phyloP scores from a whole-genome alignment of 176 grass and related monocot species.

The Juncus inflexus region DNA sequence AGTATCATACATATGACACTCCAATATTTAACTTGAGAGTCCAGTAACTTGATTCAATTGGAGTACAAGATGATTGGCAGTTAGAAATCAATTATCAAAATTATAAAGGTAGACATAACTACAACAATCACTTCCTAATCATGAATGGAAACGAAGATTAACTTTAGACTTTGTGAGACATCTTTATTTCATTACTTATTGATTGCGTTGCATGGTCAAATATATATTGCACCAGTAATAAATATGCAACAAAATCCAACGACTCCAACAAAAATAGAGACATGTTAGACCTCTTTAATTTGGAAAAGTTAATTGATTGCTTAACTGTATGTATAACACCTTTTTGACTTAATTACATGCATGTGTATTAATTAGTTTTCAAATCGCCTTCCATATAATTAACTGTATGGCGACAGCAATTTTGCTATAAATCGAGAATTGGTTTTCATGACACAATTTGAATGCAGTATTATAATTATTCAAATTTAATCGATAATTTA shows the following conservation, averaged over 20 bases:
- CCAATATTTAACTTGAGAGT: background rate
- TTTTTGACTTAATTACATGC: constrained; percentile 10
- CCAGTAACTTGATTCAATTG: constrained; percentile 22
- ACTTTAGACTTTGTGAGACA: background rate
- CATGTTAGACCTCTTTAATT: background rate
- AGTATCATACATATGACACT: too few species aligned
- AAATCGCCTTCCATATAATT: background rate
- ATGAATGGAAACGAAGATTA: constrained; percentile 14
- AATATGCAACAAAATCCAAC: constrained; percentile 20
- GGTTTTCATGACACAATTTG: too few species aligned
- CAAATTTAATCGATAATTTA: too few species aligned
- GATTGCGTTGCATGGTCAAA: constrained; percentile 28
- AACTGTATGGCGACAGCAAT: too few species aligned
- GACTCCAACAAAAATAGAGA: constrained; percentile 31
- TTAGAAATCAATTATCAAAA: constrained; percentile 9
- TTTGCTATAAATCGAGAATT: too few species aligned
- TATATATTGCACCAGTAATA: background rate
- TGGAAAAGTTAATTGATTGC: background rate
- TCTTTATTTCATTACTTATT: constrained; percentile 2
- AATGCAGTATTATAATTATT: too few species aligned
- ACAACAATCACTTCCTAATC: constrained; percentile 2
- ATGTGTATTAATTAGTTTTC: constrained; percentile 6
- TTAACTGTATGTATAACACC: background rate
- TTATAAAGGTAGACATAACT: background rate
- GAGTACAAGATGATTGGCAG: background rate